These are phyloP conservation scores for Uronychia binucleata DNA, from an alignment of 73 alveolate species.

Conservation along the genomic window DNA sequence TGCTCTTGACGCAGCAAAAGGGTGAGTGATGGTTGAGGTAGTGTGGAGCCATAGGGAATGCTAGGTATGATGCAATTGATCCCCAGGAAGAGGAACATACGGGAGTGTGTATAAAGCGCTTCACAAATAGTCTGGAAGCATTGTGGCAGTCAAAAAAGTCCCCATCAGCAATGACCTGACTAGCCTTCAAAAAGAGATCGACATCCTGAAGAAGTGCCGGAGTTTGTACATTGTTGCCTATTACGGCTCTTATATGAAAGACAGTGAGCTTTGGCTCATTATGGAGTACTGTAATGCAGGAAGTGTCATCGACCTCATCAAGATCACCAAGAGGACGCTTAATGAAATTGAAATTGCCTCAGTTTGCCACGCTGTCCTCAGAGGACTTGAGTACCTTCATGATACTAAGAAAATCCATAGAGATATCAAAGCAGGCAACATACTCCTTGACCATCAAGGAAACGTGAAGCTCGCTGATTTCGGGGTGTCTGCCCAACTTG, in stretches of 20 bases:
- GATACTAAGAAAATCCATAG: constrained; percentile 94
- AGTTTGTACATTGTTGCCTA: constrained; percentile 91
- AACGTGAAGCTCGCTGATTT: constrained; percentile 96
- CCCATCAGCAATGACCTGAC: constrained; percentile 28
- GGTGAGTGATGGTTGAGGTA: too few species aligned
- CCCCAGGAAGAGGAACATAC: constrained; percentile 82
- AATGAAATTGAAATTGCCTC: constrained; percentile 96
- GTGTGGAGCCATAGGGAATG: too few species aligned
- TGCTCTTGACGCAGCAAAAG: too few species aligned
- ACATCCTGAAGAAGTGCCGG: constrained; percentile 90
- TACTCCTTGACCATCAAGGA: constrained; percentile 91
- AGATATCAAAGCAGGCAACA: constrained; percentile 99
- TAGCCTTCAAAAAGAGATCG: constrained; percentile 81
- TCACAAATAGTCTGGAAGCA: constrained; percentile 80
- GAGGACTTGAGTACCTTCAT: constrained; percentile 96
- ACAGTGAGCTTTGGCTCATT: constrained; percentile 93
- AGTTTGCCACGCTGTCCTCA: constrained; percentile 85
- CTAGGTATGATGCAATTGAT: too few species aligned
- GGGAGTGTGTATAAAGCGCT: constrained; percentile 95
- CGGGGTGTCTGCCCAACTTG: constrained; percentile 96
- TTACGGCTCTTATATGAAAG: constrained; percentile 90
- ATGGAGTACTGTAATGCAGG: constrained; percentile 98
- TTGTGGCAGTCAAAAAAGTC: constrained; percentile 91
- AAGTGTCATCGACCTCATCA: constrained; percentile 89
- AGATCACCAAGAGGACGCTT: constrained; percentile 84